Evolutionary conservation across 352 stramenopile species (phyloP).

Genomic region (Phytophthora megakarya): DNA sequence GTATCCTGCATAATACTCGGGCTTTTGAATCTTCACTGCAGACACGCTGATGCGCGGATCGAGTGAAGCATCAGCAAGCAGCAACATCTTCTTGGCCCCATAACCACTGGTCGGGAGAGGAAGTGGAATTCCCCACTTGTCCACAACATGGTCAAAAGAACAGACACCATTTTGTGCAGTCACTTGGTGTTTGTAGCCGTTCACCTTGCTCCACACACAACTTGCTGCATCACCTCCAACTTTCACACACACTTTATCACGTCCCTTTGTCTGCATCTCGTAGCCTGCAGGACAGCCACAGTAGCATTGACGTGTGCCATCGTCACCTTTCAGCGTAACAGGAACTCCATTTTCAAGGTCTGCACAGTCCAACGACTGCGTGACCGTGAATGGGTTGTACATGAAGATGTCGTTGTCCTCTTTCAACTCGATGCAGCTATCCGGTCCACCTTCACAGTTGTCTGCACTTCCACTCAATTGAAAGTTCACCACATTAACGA

Average conservation of each 20-base stretch:
- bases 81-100: conserved; percentile 34
- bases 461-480: conserved; percentile 22
- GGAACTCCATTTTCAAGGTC: conserved; percentile 48
- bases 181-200: conserved; percentile 36
- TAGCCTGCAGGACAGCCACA: conserved; percentile 58
- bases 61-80: conserved; percentile 25
- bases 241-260: conserved; percentile 33
- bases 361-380: conserved; percentile 42
- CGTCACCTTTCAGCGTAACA: conserved; percentile 43
- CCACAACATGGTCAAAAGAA: conserved; percentile 41
- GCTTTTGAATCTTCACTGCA: conserved; percentile 28
- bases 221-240: conserved; percentile 20
- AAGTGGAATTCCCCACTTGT: conserved; percentile 44
- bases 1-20: conserved; percentile 30
- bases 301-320: conserved; percentile 52
- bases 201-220: conserved; percentile 53
- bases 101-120: conserved; percentile 61
- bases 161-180: conserved; percentile 25
- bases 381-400: conserved; percentile 65
- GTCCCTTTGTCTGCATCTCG: conserved; percentile 29
- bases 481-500: conserved; percentile 47
- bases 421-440: conserved; percentile 43
- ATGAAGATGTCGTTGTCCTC: conserved; percentile 55
- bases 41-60: conserved; percentile 23
- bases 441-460: conserved; percentile 26